Base-by-base conservation (phyloP, 139 green algal species). In the Volvox reticuliferus region DNA sequence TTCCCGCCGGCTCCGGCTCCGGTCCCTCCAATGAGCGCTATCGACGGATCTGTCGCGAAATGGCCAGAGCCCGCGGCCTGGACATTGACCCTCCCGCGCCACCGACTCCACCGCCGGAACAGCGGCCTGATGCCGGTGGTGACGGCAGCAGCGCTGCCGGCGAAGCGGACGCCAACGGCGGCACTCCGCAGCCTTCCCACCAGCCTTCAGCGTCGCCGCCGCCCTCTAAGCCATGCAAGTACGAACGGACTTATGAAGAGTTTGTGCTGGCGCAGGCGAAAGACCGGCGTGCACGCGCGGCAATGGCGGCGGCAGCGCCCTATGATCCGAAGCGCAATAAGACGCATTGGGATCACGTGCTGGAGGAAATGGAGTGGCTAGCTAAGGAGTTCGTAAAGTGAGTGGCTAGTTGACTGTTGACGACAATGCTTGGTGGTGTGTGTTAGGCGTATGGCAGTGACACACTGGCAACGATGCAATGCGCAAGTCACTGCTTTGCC, bases 351-450 rank as follows among this genome's bases (percentile, higher is more conserved):
- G 98, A 99, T 89, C 93, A 97, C 88, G 73, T 99, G 89, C 92
- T 99, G 75, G 96, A 99, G 82, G 98, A 99, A 93, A 99, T 99
- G 96, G 89, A 96, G 83, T 99, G 98, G 98, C 96, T 99, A 92
- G 94, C 98, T 0, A 99, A 99, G 90, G 98, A 99, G 87, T 98
- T 99, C 86, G 79, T 91, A 14, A 96, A 94, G 95, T 96, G 83
- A 20, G 91, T n/a, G 18, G 30, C 44, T 5, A 55, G 44, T 55
- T 5, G 44, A 55, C 44, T 55, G 44, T 5, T 55, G 44, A 55
- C 44, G 44, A 9, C 44, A 55, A 55, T 55, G 5, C 9, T 55
- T 55, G 44, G 44, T 55, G 5, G 44, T 55, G 44, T 55, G 44
- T 55, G 44, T 5, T 55, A 9, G 9, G 44, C 5, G 44, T 55